A percentile compares a stretch with the other conserved stretches of the same genome.
Conservation (phyloP, 2,329 filamentous ascomycete genomes). For the Penicillium sp. region DNA sequence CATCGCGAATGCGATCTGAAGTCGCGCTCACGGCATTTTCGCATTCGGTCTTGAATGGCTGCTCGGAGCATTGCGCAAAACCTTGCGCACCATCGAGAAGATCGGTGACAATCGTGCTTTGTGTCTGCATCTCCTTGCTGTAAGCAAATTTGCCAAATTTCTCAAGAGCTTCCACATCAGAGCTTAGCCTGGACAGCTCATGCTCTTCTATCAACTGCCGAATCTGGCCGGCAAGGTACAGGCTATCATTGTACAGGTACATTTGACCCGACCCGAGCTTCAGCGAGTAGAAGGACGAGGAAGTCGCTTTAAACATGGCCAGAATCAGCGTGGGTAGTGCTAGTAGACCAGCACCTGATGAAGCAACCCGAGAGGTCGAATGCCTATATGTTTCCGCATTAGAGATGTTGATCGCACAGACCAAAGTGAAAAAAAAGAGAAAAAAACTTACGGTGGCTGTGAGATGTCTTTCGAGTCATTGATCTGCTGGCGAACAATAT, state of each 20-base stretch:
- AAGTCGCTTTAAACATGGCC: constrained; percentile 56
- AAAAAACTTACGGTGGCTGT: constrained; percentile 40
- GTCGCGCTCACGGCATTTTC: constrained; percentile 62
- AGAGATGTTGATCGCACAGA: constrained; percentile 14
- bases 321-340: constrained; percentile 52
- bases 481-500: constrained; percentile 47
- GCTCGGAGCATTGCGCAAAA: constrained; percentile 61
- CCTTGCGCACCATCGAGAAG: constrained; percentile 66
- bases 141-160: constrained; percentile 65
- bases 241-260: constrained; percentile 67
- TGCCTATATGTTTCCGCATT: constrained; percentile 31
- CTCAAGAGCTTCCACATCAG: constrained; percentile 60
- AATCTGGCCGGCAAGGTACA: constrained; percentile 60
- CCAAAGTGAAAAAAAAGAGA: not conserved
- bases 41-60: constrained; percentile 63
- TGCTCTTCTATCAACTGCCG: constrained; percentile 53
- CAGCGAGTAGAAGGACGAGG: constrained; percentile 50
- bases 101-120: constrained; percentile 65
- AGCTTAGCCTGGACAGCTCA: constrained; percentile 53
- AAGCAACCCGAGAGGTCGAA: constrained; percentile 42
- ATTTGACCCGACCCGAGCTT: constrained; percentile 59
- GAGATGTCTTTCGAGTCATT: constrained; percentile 46
- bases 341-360: constrained; percentile 49
- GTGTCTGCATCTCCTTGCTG: constrained; percentile 66
- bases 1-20: constrained; percentile 60